Evolutionary conservation across 208 protist species (phyloP), one percentile per base, ranked within the genome.

Genomic region (Leishmania major): DNA sequence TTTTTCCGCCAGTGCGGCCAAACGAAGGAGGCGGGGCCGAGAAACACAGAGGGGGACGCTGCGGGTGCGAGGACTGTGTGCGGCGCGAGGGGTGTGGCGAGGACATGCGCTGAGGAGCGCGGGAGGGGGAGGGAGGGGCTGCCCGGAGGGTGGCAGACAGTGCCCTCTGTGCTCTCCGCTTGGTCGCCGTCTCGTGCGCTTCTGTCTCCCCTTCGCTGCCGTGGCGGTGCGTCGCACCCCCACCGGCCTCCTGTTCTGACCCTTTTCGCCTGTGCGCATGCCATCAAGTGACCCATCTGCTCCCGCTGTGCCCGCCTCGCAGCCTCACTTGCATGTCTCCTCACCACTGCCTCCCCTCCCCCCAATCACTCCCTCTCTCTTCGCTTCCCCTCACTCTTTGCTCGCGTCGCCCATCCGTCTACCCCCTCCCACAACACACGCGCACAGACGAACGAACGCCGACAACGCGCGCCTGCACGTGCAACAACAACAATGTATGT

Each of bases 361-460:
- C 55, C 57, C 17, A 22, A 22, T n/a, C 22, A 28, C 25, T n/a
- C 25, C 28, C 57, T 22, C 25, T 62, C 7, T 31, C 57, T 7
- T 62, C 57, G 57, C 57, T 0, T 11, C 4, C 25, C 0, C 11
- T 62, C 22, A 11, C 57, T 6, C 57, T 62, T 62, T 22, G 1
- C 57, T 31, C 57, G 57, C 57, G 57, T n/a, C 22, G 57, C 22
- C 57, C 57, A 17, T 31, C 6, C 25, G 7, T 7, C 25, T n/a
- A 0, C 25, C 25, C 64, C 37, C 64, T 43, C 31, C 15, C 11
- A 5, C 13, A 7, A 17, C 28, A 6, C 31, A 35, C 15, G 15
- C 31, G 17, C 64, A 35, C 25, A 22, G 4, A 70, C 31, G 37
- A 35, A 35, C 93, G 19, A 84, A 94, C 51, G 90, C 5, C 35